Conservation (phyloP, 2,329 filamentous ascomycete species). For the Didymellaceae sp. region DNA sequence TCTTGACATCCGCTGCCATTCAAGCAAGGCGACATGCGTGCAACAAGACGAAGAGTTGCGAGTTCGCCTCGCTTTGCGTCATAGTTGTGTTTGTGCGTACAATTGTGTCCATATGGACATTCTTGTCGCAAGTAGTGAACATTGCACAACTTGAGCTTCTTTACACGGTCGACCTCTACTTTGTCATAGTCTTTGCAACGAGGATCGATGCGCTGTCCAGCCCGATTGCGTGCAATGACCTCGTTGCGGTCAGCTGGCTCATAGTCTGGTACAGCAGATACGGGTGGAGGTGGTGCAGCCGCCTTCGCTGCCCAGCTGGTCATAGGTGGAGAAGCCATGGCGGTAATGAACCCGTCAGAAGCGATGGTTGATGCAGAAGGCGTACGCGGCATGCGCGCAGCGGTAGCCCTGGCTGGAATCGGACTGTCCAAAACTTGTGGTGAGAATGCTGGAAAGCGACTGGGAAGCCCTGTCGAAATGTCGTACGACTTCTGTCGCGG, state of each 20-base stretch:
- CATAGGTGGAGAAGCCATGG: conserved; percentile 19
- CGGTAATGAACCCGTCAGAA: conserved; percentile 24
- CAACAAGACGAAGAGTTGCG: conserved; percentile 62
- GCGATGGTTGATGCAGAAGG: conserved; percentile 40
- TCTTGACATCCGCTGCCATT: conserved; percentile 65
- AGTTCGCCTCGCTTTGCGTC: conserved; percentile 61
- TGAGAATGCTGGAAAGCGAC: conserved; percentile 32
- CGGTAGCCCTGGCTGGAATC: conserved; percentile 13
- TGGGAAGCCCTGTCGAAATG: conserved; percentile 32
- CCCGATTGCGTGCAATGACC: conserved; percentile 62
- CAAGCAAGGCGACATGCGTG: conserved; percentile 68
- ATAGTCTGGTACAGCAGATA: conserved; percentile 22
- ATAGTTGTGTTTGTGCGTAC: conserved; percentile 63
- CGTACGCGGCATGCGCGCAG: conserved; percentile 28
- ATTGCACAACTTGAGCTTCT: conserved; percentile 69
- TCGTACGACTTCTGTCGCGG: conserved; percentile 23
- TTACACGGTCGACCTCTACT: conserved; percentile 64
- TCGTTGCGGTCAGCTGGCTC: conserved; percentile 38
- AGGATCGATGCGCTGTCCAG: conserved; percentile 65
- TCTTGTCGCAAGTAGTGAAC: conserved; percentile 65
- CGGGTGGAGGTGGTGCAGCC: conserved; percentile 46
- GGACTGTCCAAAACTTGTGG: conserved; percentile 29
- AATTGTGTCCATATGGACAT: conserved; percentile 61
- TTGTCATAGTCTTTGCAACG: conserved; percentile 58
- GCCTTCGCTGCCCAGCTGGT: conserved; percentile 44